Conservation (phyloP, 768 basidiomycete genomes). For the Auricularia cornea region DNA sequence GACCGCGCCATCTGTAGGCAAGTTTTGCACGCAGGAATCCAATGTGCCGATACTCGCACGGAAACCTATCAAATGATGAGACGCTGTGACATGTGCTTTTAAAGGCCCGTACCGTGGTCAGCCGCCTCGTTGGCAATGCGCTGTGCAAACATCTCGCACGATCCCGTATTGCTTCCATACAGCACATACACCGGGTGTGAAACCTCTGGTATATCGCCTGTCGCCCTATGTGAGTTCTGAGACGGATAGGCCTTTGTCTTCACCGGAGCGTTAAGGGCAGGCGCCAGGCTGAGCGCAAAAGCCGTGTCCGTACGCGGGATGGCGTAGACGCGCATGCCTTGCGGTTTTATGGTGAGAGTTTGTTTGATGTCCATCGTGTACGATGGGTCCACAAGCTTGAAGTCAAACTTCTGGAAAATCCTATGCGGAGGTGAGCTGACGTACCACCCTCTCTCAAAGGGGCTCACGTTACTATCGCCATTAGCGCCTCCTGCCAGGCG, state of each 20-base stretch:
- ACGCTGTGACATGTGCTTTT: no score
- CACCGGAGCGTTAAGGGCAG: constrained; percentile 18
- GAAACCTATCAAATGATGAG: constrained; percentile 24
- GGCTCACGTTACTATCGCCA: constrained; percentile 39
- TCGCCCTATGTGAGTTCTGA: background rate
- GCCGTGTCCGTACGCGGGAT: constrained; percentile 21
- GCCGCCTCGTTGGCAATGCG: constrained; percentile 32
- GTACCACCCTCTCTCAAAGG: no score
- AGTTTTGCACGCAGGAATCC: constrained; percentile 29
- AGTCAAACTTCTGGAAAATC: constrained; percentile 39
- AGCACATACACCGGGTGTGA: constrained; percentile 28
- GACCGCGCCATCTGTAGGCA: constrained; percentile 38
- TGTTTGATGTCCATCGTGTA: constrained; percentile 39
- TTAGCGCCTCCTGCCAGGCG: constrained; percentile 39
- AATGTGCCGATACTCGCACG: constrained; percentile 30
- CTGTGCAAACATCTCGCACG: constrained; percentile 41
- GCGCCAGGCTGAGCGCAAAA: constrained; percentile 29
- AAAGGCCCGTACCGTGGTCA: constrained; percentile 23
- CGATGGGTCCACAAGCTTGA: constrained; percentile 33
- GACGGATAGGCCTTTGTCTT: background rate
- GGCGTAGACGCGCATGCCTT: constrained; percentile 32
- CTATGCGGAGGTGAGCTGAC: no score
- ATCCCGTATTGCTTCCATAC: constrained; percentile 42
- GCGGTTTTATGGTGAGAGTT: constrained; percentile 40
- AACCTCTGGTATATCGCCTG: background rate